Evolutionary conservation across 2,329 filamentous ascomycete genomes (phyloP), one percentile per base, ranked within the genome.

Genomic region (Chaetothyriales sp.): DNA sequence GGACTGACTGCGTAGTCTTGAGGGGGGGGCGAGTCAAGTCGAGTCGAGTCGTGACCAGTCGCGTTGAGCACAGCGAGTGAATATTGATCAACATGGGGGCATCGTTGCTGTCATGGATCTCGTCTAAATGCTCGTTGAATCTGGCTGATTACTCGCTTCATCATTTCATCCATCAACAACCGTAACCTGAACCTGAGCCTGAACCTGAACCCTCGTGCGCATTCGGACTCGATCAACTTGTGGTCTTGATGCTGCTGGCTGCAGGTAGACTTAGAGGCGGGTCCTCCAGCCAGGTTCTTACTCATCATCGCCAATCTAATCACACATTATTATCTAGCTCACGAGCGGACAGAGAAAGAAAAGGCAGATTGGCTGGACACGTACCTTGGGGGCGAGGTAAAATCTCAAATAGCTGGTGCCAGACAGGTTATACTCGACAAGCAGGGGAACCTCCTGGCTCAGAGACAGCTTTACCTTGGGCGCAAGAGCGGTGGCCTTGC

Each of bases 351-450:
- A n/a, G n/a, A n/a, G n/a, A n/a, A n/a, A n/a, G n/a, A n/a, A 36
- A 18, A 53, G 49, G 43, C 9, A 39, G 28, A 28, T 19, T 18
- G 18, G 20, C 15, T 39, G 51, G 26, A n/a, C 44, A 36, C 77
- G 53, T 72, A 92, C 92, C 88, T 98, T 98, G 59, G 92, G 92
- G 58, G 92, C 92, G 62, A 98, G 80, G 72, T 96, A 98, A 79
- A 96, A 98, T 64, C 90, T 81, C 70, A 98, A 72, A 69, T 92
- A 92, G 69, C 86, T 92, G 73, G 80, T 87, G 58, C 85, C 84
- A 50, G 76, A 75, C 55, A 95, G 71, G 50, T 73, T 75, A 70
- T 96, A 98, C 74, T 98, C 92, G 44, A 98, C 92, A 61, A 96
- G 75, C 59, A 98, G 80, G 25, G 92, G 92, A 48, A 98, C 90